Conservation (phyloP, 192 early-diverging fungal genomes). For the Backusella tarrabulga region DNA sequence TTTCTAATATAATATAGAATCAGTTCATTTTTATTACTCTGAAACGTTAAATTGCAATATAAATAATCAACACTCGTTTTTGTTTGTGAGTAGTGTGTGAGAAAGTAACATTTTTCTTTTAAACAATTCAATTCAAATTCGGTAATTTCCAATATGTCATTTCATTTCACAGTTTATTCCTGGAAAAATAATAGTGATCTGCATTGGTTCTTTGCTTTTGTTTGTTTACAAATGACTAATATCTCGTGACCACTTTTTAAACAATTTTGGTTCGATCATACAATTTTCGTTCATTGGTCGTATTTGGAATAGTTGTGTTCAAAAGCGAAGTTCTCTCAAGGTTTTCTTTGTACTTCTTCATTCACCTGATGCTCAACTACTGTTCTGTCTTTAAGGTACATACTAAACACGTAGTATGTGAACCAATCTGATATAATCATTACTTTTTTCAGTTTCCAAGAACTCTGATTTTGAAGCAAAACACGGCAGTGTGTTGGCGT, state of each 20-base stretch:
- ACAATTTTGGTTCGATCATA: slow-evolving; percentile 1
- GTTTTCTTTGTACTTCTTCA: background rate
- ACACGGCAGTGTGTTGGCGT: too few species aligned
- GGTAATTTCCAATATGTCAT: background rate
- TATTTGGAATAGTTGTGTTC: background rate
- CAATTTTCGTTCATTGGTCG: background rate
- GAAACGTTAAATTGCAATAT: background rate
- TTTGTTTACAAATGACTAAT: background rate
- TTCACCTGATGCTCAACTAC: too few species aligned
- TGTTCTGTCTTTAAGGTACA: too few species aligned
- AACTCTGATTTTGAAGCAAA: too few species aligned
- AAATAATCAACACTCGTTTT: background rate
- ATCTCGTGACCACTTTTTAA: background rate
- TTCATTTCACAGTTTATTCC: background rate
- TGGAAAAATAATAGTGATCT: background rate
- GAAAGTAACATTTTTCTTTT: background rate
- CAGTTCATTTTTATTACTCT: background rate
- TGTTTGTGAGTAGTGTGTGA: background rate
- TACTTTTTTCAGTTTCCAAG: too few species aligned
- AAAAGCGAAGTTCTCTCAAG: background rate
- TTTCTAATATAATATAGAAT: background rate
- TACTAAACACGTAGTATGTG: too few species aligned
- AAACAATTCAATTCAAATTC: background rate
- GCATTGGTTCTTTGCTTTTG: background rate
- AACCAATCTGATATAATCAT: too few species aligned